These are phyloP conservation scores for Karstenula rhodostoma DNA, from an alignment of 2,329 filamentous ascomycete genomes.

Conservation along the genomic window DNA sequence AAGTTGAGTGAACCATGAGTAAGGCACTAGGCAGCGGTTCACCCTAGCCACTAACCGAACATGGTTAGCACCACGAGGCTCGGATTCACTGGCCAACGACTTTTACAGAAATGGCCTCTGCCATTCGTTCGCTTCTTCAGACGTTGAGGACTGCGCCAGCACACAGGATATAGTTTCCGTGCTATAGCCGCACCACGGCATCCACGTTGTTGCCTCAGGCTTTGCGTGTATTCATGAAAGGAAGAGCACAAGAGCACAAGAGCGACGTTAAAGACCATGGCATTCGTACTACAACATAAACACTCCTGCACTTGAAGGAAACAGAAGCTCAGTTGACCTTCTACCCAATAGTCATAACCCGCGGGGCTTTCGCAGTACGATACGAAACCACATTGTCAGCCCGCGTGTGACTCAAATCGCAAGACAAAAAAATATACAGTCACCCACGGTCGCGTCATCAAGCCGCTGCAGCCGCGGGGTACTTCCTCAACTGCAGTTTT, in stretches of 20 bases:
- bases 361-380: neutral
- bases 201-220: too few species aligned
- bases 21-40: neutral
- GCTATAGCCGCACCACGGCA: too few species aligned
- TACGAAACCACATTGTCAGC: neutral
- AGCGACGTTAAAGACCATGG: neutral
- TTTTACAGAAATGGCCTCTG: too few species aligned
- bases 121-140: too few species aligned
- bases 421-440: neutral
- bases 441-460: neutral
- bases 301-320: neutral
- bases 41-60: neutral
- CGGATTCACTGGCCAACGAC: neutral
- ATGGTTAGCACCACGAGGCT: neutral
- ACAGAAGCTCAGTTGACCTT: neutral
- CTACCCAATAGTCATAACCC: neutral
- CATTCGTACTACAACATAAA: neutral
- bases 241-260: neutral
- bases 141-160: too few species aligned
- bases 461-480: conserved; percentile 23
- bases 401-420: neutral
- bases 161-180: too few species aligned
- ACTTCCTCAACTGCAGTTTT: conserved; percentile 33
- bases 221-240: too few species aligned
- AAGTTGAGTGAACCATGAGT: neutral